Conservation (phyloP, 2,329 filamentous ascomycete species). For the Nothopassalora personata region DNA sequence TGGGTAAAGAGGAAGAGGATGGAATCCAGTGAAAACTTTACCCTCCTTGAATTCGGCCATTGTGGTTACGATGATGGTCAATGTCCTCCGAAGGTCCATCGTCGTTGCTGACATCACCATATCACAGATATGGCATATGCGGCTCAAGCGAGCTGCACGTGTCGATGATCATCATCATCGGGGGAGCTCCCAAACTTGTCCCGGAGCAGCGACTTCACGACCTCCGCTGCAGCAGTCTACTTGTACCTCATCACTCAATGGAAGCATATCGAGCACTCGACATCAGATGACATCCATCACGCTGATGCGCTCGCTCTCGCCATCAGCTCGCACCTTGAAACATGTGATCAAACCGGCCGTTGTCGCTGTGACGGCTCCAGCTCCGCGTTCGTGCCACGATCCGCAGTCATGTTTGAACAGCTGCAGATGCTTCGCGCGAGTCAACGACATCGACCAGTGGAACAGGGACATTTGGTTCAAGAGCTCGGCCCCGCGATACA, state of each 20-base stretch:
- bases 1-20: background rate
- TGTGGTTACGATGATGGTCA: background rate
- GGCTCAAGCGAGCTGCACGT: background rate
- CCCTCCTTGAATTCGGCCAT: background rate
- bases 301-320: conserved; percentile 45
- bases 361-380: background rate
- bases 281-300: conserved; percentile 34
- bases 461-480: conserved; percentile 42
- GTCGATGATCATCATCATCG: background rate
- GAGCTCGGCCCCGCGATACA: conserved; percentile 32
- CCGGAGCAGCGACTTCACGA: no score
- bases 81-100: background rate
- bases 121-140: background rate
- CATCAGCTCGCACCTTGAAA: conserved; percentile 25
- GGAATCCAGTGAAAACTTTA: background rate
- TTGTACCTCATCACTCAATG: conserved; percentile 8
- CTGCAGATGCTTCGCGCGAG: conserved; percentile 30
- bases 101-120: background rate
- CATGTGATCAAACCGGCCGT: background rate
- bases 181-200: background rate
- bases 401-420: conserved; percentile 20
- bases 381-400: conserved; percentile 14
- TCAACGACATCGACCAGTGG: conserved; percentile 25
- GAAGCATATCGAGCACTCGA: conserved; percentile 5
- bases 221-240: no score